Conservation (phyloP, 2,329 filamentous ascomycete genomes). For the Pseudocercospora vitis region DNA sequence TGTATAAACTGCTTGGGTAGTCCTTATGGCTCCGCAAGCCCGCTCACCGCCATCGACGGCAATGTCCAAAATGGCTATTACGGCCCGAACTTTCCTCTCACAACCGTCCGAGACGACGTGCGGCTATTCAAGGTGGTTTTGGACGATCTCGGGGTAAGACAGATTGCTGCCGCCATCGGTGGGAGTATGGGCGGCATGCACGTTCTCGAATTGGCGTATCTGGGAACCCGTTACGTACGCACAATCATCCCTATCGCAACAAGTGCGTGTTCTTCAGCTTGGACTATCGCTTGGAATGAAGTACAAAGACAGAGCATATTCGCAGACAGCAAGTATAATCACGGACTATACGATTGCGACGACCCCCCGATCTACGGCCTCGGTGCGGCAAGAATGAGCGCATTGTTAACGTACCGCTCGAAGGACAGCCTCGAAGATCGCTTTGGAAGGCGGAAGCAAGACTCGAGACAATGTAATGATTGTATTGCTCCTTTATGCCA, state of each 20-base stretch:
- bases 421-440: neutral
- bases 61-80: neutral
- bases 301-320: neutral
- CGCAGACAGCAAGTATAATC: neutral
- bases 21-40: neutral
- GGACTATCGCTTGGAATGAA: neutral
- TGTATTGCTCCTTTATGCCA: too few relatives aligned
- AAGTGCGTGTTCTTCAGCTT: neutral
- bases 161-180: neutral
- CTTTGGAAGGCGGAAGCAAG: neutral
- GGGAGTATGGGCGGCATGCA: neutral
- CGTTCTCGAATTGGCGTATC: neutral
- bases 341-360: neutral
- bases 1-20: neutral
- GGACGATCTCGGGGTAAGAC: neutral
- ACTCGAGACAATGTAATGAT: neutral
- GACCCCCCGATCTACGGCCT: neutral
- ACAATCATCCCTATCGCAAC: slow-evolving; percentile 3
- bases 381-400: neutral
- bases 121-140: neutral
- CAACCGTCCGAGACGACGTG: neutral
- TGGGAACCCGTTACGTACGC: neutral
- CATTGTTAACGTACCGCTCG: neutral
- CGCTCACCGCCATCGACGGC: neutral
- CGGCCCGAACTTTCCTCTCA: neutral